These are phyloP conservation scores for Xerocomus minutiporus DNA, from an alignment of 1,284 basidiomycete genomes.

Conservation along the genomic window DNA sequence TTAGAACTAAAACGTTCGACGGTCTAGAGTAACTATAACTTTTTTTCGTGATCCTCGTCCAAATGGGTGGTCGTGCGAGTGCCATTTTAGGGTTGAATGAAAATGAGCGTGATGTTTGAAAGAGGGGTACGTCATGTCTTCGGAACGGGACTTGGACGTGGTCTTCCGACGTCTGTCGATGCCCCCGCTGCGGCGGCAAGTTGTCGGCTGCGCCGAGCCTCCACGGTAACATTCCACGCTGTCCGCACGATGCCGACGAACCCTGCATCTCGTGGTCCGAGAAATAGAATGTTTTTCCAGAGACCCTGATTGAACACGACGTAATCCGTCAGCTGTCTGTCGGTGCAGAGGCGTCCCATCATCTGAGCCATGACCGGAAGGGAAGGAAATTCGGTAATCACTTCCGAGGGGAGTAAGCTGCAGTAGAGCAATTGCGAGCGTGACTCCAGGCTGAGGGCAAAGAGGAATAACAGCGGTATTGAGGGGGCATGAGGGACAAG, in stretches of 20 bases:
- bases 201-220: conserved; percentile 35
- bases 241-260: conserved; percentile 37
- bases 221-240: conserved; percentile 44
- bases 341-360: conserved; percentile 31
- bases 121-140: conserved; percentile 14
- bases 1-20: conserved; percentile 18
- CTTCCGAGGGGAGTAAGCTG: conserved; percentile 37
- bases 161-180: conserved; percentile 13
- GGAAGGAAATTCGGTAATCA: conserved; percentile 47
- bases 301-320: conserved; percentile 38
- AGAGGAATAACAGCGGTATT: conserved; percentile 31
- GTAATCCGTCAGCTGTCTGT: conserved; percentile 29
- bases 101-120: conserved; percentile 15
- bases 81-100: conserved; percentile 20
- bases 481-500: conserved; percentile 33
- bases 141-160: conserved; percentile 6
- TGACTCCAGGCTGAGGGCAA: conserved; percentile 31
- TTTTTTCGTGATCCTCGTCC: conserved; percentile 30
- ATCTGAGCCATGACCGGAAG: conserved; percentile 50
- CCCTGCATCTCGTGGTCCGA: conserved; percentile 35
- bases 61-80: conserved; percentile 21
- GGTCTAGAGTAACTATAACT: not conserved
- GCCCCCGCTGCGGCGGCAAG: conserved; percentile 8
- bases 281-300: conserved; percentile 42
- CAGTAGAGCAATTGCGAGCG: conserved; percentile 35